Percentiles rank a stretch among this genome's conserved stretches.
Evolutionary conservation across 2,329 filamentous ascomycete genomes (phyloP).

Genomic region (Corniculantispora saksenae): DNA sequence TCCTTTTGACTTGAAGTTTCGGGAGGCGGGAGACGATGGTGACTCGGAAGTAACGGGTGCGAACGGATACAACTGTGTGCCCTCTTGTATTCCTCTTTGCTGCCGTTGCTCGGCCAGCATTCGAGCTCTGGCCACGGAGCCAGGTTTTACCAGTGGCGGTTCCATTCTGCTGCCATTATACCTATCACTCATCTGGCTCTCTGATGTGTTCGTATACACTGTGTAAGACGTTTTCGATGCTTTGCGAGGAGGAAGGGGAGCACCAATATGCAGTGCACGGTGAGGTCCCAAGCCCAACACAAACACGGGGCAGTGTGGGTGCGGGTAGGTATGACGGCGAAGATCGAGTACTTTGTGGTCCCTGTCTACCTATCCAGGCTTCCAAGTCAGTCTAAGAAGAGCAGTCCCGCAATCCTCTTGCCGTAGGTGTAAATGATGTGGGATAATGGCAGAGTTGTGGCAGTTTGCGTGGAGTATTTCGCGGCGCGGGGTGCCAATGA

Average conservation of each 20-base stretch:
- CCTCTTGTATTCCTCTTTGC: conserved; percentile 21
- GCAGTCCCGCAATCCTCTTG: not conserved
- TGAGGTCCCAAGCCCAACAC: not conserved
- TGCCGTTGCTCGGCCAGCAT: conserved; percentile 6
- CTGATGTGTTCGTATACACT: not conserved
- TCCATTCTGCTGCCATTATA: conserved; percentile 17
- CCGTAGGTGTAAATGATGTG: not conserved
- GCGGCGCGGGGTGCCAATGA: not conserved
- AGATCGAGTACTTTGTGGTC: not conserved
- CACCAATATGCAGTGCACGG: not conserved
- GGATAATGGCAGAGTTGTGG: not conserved
- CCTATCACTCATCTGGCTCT: conserved; percentile 14
- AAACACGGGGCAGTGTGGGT: not conserved
- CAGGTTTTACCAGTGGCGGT: conserved; percentile 4
- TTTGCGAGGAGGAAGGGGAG: not conserved
- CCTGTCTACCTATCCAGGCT: not conserved
- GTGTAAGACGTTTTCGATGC: not conserved
- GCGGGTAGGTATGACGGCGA: not conserved
- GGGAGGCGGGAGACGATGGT: conserved; percentile 15
- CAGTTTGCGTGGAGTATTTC: not conserved
- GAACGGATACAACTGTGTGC: conserved; percentile 13
- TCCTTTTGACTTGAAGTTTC: conserved; percentile 19
- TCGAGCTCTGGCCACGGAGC: conserved; percentile 17
- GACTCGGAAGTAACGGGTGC: not conserved
- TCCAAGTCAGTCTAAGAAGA: not conserved